Evolutionary conservation across 2,329 filamentous ascomycete genomes (phyloP).

Genomic region (Colletotrichum shisoi): DNA sequence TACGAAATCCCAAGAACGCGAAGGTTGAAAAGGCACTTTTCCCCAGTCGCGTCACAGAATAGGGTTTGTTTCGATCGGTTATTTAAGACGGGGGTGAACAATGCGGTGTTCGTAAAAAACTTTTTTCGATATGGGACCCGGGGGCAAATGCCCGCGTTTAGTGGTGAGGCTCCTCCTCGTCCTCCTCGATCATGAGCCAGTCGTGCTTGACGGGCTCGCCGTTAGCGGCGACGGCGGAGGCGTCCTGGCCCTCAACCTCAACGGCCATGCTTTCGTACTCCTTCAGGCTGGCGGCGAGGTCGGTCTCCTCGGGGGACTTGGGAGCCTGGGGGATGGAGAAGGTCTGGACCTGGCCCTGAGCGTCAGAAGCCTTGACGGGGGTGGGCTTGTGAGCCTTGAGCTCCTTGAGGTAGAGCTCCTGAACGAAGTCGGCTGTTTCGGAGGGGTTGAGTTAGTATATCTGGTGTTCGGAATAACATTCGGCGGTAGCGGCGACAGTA

Average conservation of each 20-base stretch:
- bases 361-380: conserved; percentile 82
- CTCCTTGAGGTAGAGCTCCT: conserved; percentile 96
- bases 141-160: conserved; percentile 48
- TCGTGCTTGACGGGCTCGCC: conserved; percentile 66
- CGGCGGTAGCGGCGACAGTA: not conserved
- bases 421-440: conserved; percentile 85
- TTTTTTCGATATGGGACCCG: conserved; percentile 5
- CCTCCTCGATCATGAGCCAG: conserved; percentile 87
- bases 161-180: conserved; percentile 61
- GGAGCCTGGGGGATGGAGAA: conserved; percentile 84
- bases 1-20: conserved; percentile 11
- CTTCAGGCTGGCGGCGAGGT: conserved; percentile 89
- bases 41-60: conserved; percentile 6
- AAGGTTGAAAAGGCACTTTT: conserved; percentile 34
- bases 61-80: conserved; percentile 19
- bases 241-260: conserved; percentile 88
- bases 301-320: conserved; percentile 88
- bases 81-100: conserved; percentile 5
- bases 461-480: not conserved
- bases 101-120: conserved; percentile 5
- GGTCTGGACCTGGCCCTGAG: conserved; percentile 89
- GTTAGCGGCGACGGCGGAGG: conserved; percentile 62
- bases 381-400: conserved; percentile 93
- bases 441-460: conserved; percentile 19
- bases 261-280: conserved; percentile 94